Evolutionary conservation across 495 filamentous ascomycete genomes (phyloP).

Genomic region (Aspergillus kassunensis): DNA sequence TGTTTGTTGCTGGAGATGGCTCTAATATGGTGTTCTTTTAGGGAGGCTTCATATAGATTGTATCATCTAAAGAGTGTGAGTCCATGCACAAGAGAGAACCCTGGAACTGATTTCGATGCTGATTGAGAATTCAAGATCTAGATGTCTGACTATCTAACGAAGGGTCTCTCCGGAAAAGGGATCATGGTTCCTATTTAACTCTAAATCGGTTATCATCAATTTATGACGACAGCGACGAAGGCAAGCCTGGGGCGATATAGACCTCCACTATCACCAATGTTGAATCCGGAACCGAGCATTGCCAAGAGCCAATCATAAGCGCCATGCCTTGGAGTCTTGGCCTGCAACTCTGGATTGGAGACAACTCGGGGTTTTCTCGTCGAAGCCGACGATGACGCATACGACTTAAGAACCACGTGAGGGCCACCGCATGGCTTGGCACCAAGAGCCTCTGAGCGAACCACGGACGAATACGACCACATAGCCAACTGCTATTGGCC

Average conservation of each 20-base stretch:
- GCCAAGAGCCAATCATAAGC: constrained; percentile 14
- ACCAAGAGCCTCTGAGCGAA: constrained; percentile 3
- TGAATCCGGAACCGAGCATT: constrained; percentile 1
- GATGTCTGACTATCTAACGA: not conserved
- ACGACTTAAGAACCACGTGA: constrained; percentile 15
- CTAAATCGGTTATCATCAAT: not conserved
- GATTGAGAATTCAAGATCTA: constrained; percentile 8
- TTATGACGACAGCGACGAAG: constrained; percentile 11
- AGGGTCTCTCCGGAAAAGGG: not conserved
- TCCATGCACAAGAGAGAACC: constrained; percentile 26
- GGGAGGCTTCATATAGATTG: constrained; percentile 36
- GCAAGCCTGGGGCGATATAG: not conserved
- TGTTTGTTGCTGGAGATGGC: constrained; percentile 1
- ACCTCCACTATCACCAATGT: constrained; percentile 1
- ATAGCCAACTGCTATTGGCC: constrained; percentile 16
- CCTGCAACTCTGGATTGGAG: constrained; percentile 4
- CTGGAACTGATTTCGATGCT: not conserved
- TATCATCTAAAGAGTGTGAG: constrained; percentile 33
- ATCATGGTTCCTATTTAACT: constrained; percentile 15
- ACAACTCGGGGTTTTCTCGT: not conserved
- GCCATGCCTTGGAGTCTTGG: constrained; percentile 4
- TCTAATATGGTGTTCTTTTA: constrained; percentile 29
- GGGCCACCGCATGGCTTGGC: constrained; percentile 24
- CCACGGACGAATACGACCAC: not conserved
- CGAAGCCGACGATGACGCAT: constrained; percentile 20